Evolutionary conservation across 1,284 basidiomycete species (phyloP).

Genomic region (Heliocybe sulcata): DNA sequence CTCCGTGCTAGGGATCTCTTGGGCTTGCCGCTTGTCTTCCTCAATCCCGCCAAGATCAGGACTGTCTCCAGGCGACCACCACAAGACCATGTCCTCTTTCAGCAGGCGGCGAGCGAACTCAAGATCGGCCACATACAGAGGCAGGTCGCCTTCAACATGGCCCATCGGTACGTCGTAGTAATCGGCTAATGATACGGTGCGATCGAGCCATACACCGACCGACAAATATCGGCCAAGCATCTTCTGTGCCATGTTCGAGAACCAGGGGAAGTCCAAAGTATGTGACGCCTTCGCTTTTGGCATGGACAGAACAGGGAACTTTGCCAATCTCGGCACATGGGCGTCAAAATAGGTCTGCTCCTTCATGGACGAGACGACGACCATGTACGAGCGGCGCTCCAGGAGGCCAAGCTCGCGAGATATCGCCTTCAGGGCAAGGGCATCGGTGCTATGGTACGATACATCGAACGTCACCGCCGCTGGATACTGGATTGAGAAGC

Average conservation of each 20-base stretch:
- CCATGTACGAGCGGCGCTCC: constrained; percentile 64
- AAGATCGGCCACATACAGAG: constrained; percentile 83
- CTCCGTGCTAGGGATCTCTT: constrained; percentile 82
- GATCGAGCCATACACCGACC: constrained; percentile 75
- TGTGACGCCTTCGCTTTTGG: constrained; percentile 71
- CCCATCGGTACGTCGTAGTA: constrained; percentile 93
- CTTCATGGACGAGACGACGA: constrained; percentile 85
- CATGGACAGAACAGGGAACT: constrained; percentile 89
- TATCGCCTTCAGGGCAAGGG: constrained; percentile 80
- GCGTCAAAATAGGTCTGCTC: constrained; percentile 83
- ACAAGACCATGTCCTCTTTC: constrained; percentile 87
- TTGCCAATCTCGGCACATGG: constrained; percentile 63
- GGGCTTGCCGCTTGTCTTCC: constrained; percentile 72
- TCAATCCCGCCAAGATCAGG: constrained; percentile 95
- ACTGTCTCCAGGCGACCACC: constrained; percentile 92
- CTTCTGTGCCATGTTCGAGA: constrained; percentile 62
- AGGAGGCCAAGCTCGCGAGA: constrained; percentile 80
- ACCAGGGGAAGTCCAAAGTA: constrained; percentile 77
- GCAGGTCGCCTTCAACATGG: constrained; percentile 88
- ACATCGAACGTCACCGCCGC: constrained; percentile 65
- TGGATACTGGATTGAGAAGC: constrained; percentile 61
- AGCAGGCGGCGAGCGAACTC: constrained; percentile 85
- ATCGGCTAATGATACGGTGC: constrained; percentile 77
- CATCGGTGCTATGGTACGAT: constrained; percentile 76
- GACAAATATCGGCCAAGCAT: constrained; percentile 84